Base-by-base conservation (phyloP, 2,329 filamentous ascomycete genomes). In the Penicillium glabrum region DNA sequence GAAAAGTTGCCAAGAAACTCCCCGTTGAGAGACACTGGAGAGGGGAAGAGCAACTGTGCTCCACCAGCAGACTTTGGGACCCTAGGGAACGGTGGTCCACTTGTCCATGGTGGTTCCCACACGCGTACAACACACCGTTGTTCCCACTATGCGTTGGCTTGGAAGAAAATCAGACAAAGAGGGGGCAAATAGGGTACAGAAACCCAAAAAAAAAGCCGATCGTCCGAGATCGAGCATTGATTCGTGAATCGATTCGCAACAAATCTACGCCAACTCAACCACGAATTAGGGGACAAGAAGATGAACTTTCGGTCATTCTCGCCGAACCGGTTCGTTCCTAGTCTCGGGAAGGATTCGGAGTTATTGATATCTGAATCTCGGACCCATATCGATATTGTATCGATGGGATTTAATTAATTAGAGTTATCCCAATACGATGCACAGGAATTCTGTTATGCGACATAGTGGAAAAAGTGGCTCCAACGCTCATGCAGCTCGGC, bases 111-210 rank as follows among this genome's bases (percentile, higher is more conserved):
- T 29, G 27, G n/a, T 57, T 57, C 51, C 51, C 50, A 57, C 54
- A 57, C 31, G 50, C 46, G 55, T 54, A 50, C 47, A 50, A 50
- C 47, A 35, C 45, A 46, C 45, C 47, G 27, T 50, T 50, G 29
- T 48, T 48, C 23, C 46, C 46, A 47, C 45, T 21, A 14, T 46
- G 45, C 45, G 45, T 46, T 46, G 45, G 26, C 45, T 48, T 47
- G 6, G 11, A 33, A 9, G 1, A 41, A 47, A 47, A 46, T 45
- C 4, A 45, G 26, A 23, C 26, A 27, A 47, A 21, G 43, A 26
- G 13, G 23, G 43, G 11, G 27, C 9, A 29, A 29, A 41, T 11
- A 21, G 13, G 14, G 1, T 37, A 16, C 19, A 24, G 6, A 14
- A 31, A 37, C 23, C 23, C 27, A 48, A 24, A 27, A 27, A n/a